Evolutionary conservation across 371 early-diverging fungal species (phyloP).

Genomic region (Rhizopus arrhizus): DNA sequence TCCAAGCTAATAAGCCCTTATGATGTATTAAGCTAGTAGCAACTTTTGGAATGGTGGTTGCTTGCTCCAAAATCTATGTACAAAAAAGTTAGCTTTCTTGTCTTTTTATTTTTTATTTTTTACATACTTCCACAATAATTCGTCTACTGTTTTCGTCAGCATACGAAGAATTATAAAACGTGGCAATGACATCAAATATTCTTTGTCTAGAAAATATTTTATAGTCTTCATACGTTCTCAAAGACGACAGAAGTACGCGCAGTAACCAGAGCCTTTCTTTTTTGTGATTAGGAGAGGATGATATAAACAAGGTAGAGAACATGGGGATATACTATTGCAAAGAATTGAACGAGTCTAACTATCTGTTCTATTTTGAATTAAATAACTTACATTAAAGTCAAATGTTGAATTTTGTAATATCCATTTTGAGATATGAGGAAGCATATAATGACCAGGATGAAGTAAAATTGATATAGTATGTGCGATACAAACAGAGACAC

Average conservation of each 20-base stretch:
- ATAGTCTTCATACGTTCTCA: conserved; percentile 62
- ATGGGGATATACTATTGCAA: conserved; percentile 71
- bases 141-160: conserved; percentile 58
- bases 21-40: conserved; percentile 58
- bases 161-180: conserved; percentile 67
- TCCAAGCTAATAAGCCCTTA: conserved; percentile 63
- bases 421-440: conserved; percentile 74
- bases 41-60: conserved; percentile 52
- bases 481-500: conserved; percentile 69
- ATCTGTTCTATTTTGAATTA: neutral
- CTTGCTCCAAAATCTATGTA: conserved; percentile 58
- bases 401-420: conserved; percentile 70
- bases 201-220: conserved; percentile 68
- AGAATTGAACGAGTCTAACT: neutral
- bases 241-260: conserved; percentile 60
- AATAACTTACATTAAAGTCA: conserved; percentile 65
- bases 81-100: neutral
- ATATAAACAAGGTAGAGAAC: conserved; percentile 75
- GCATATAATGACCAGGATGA: conserved; percentile 77
- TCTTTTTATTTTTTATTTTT: neutral
- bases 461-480: conserved; percentile 64
- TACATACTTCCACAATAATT: conserved; percentile 37
- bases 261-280: conserved; percentile 80
- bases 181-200: conserved; percentile 66
- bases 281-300: conserved; percentile 61